A percentile compares a stretch with the other conserved stretches of the same genome.
These are phyloP conservation scores for Quercus glauca DNA, from an alignment of 306 rosid species.

Conservation along the genomic window DNA sequence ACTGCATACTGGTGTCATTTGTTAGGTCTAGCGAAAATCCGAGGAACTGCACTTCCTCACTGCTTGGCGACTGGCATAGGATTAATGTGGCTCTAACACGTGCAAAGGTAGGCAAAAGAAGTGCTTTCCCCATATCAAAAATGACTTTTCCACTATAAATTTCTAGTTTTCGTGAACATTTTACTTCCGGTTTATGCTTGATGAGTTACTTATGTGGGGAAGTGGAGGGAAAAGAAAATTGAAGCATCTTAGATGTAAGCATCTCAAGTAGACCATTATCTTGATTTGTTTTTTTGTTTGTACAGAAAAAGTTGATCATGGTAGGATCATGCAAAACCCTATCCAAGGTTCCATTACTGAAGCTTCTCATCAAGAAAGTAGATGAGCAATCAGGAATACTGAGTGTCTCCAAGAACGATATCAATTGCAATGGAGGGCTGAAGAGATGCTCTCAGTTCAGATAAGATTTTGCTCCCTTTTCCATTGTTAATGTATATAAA, in stretches of 20 bases:
- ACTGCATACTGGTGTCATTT: conserved; percentile 83
- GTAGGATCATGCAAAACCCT: conserved; percentile 84
- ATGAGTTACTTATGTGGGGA: neutral
- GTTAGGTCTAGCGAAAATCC: conserved; percentile 85
- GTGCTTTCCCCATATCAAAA: neutral
- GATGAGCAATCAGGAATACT: conserved; percentile 78
- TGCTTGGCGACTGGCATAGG: conserved; percentile 97
- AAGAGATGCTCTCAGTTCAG: conserved; percentile 54
- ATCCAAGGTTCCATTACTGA: conserved; percentile 66
- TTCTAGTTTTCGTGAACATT: neutral
- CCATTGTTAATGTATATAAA: neutral
- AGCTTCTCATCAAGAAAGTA: conserved; percentile 82
- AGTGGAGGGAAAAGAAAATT: neutral
- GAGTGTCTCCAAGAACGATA: conserved; percentile 51
- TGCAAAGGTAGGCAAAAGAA: conserved; percentile 59
- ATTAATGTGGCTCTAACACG: conserved; percentile 93
- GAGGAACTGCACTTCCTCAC: conserved; percentile 55
- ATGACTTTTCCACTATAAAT: neutral
- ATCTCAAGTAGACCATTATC: neutral
- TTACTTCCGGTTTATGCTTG: neutral
- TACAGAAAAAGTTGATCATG: conserved; percentile 87
- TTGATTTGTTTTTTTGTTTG: conserved; percentile 9
- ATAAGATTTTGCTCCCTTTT: conserved; percentile 6
- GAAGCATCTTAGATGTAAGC: neutral
- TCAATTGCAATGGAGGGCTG: conserved; percentile 38